Base-by-base conservation (phyloP, 495 filamentous ascomycete genomes). In the Penicillium angulare region DNA sequence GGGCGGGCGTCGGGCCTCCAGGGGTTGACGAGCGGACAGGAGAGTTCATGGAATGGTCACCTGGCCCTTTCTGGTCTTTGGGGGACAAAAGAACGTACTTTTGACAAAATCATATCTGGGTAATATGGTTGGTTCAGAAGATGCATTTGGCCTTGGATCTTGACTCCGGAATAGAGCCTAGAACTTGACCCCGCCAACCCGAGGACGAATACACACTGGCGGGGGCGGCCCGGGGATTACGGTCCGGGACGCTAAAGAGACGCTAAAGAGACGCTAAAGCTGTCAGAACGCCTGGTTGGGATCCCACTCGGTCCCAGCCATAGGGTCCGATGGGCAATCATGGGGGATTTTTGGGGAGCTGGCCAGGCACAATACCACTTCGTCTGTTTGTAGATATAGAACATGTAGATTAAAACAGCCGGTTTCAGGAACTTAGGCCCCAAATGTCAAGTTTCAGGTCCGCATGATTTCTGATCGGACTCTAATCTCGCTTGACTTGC, bases 241-340 rank as follows among this genome's bases (percentile, higher is more conserved):
- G 62, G 62, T 41, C 62, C 62, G 62, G 56, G 12, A n/a, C n/a
- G n/a, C n/a, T n/a, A n/a, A n/a, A n/a, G n/a, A n/a, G n/a, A n/a
- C n/a, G n/a, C n/a, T n/a, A n/a, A n/a, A n/a, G n/a, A n/a, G 12
- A 22, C 39, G 43, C 47, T 60, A 65, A 60, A 47, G 56, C 62
- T 65, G 62, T 65, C 62, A 65, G 52, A 53, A 43, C 8, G 23
- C 20, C 50, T 27, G 16, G 21, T 34, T 44, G 7, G 24, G 12
- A 15, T 24, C 49, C 53, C 34, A 47, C 32, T 10, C 13, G 16
- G 43, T 36, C 51, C 56, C 50, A 33, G 43, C 32, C 27, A 47
- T 41, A 18, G 35, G 60, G 60, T 51, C 54, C 55, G 52, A 49
- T 58, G 54, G 51, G 45, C 53, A 54, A 61, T 61, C 60, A 53